Evolutionary conservation across 768 basidiomycete genomes (phyloP).

Genomic region (Naematelia encephala): DNA sequence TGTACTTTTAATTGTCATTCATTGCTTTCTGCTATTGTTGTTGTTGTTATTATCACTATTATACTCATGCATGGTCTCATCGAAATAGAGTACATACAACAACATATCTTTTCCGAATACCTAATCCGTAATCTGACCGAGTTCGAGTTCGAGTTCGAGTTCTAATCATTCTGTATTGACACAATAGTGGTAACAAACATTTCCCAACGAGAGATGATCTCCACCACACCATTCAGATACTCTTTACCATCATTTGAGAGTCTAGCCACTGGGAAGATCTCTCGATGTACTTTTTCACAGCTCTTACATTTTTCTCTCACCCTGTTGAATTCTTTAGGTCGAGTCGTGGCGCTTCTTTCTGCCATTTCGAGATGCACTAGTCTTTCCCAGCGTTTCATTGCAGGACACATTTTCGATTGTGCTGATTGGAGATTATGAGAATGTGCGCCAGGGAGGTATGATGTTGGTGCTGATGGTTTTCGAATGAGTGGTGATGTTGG

Average conservation of each 20-base stretch:
- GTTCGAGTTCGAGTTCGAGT: background rate
- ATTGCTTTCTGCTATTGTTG: too few relatives aligned
- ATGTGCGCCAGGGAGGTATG: conserved; percentile 35
- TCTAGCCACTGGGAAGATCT: conserved; percentile 44
- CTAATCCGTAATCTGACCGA: background rate
- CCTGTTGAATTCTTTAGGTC: conserved; percentile 11
- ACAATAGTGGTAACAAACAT: conserved; percentile 23
- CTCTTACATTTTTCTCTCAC: conserved; percentile 35
- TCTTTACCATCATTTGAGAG: background rate
- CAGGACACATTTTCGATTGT: conserved; percentile 9
- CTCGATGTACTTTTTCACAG: conserved; percentile 41
- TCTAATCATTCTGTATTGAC: background rate
- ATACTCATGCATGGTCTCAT: too few relatives aligned
- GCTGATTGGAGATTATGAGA: conserved; percentile 5
- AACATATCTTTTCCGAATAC: too few relatives aligned
- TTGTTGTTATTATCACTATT: too few relatives aligned
- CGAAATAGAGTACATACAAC: too few relatives aligned
- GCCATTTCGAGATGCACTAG: conserved; percentile 50
- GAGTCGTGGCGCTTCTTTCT: conserved; percentile 16
- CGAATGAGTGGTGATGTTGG: background rate
- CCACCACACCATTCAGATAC: conserved; percentile 25
- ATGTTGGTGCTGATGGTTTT: conserved; percentile 8
- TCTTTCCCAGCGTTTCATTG: conserved; percentile 42
- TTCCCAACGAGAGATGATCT: conserved; percentile 43
- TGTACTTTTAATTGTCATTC: too few relatives aligned